Evolutionary conservation across 768 basidiomycete genomes (phyloP).

Genomic region (Suillus fuscotomentosus): DNA sequence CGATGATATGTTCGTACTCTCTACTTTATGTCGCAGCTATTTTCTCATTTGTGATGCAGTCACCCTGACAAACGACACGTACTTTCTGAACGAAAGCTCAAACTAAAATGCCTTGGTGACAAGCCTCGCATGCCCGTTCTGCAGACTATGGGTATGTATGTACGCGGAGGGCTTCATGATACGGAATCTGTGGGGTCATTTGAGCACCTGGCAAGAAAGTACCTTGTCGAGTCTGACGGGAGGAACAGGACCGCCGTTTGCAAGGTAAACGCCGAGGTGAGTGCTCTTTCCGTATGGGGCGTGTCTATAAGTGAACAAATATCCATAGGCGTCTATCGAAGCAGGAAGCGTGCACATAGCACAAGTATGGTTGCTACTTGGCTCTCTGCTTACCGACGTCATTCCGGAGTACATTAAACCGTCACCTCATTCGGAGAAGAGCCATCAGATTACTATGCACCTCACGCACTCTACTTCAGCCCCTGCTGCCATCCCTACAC

Average conservation of each 20-base stretch:
- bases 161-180: conserved; percentile 16
- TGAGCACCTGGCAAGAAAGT: conserved; percentile 59
- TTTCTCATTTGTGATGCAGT: conserved; percentile 25
- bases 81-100: conserved; percentile 29
- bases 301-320: neutral
- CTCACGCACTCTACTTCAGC: conserved; percentile 41
- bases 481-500: conserved; percentile 37
- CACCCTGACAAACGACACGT: conserved; percentile 30
- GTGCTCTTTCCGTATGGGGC: conserved; percentile 9
- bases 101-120: conserved; percentile 62
- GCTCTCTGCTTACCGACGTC: conserved; percentile 52
- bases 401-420: conserved; percentile 35
- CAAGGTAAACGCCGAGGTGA: conserved; percentile 53
- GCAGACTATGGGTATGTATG: conserved; percentile 59
- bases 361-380: conserved; percentile 68
- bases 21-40: neutral
- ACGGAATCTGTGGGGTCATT: conserved; percentile 35
- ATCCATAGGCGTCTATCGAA: conserved; percentile 52
- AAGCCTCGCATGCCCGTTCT: conserved; percentile 43
- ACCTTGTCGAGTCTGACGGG: conserved; percentile 39
- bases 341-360: conserved; percentile 55
- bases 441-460: conserved; percentile 19
- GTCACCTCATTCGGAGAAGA: conserved; percentile 16
- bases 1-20: conserved; percentile 67
- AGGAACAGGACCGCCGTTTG: conserved; percentile 43